phyloP scores from a whole-genome alignment of 169 alveolate species.

The Plasmodium inui region DNA sequence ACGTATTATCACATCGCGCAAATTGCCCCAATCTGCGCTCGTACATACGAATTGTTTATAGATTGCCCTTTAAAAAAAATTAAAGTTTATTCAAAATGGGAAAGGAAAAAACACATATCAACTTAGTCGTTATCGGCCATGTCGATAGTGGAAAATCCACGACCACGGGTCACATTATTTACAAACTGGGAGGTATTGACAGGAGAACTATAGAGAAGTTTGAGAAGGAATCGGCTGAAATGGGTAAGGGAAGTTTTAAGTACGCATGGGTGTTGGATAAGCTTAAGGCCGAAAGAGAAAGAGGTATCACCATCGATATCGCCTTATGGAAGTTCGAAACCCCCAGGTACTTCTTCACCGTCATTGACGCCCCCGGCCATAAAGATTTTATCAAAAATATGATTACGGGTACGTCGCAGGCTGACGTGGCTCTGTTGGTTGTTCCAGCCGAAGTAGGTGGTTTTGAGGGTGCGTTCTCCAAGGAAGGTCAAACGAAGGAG shows the following conservation, averaged over 20 bases:
- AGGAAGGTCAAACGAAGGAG: constrained; percentile 98
- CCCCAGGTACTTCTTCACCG: constrained; percentile 96
- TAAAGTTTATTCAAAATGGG: constrained; percentile 74
- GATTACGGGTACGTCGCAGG: constrained; percentile 99
- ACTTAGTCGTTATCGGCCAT: constrained; percentile 97
- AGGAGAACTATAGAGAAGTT: constrained; percentile 96
- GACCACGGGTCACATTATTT: constrained; percentile 96
- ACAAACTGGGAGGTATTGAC: constrained; percentile 96
- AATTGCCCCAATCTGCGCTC: not conserved
- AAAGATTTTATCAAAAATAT: constrained; percentile 98
- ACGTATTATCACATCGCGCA: not conserved
- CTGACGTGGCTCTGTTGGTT: constrained; percentile 98
- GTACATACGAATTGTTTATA: not conserved
- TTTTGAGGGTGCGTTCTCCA: constrained; percentile 97
- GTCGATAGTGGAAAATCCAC: constrained; percentile 99
- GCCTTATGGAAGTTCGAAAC: constrained; percentile 98
- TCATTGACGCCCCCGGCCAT: constrained; percentile 99
- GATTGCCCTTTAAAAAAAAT: not conserved
- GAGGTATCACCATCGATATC: constrained; percentile 99
- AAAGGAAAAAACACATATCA: constrained; percentile 93
- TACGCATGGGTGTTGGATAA: constrained; percentile 99
- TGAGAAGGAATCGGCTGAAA: constrained; percentile 95
- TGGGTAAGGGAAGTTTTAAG: constrained; percentile 97
- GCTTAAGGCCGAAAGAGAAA: constrained; percentile 98
- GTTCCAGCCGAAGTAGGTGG: constrained; percentile 98